phyloP scores from a whole-genome alignment of 2,329 filamentous ascomycete species.

The Colletotrichum orchidophilum region DNA sequence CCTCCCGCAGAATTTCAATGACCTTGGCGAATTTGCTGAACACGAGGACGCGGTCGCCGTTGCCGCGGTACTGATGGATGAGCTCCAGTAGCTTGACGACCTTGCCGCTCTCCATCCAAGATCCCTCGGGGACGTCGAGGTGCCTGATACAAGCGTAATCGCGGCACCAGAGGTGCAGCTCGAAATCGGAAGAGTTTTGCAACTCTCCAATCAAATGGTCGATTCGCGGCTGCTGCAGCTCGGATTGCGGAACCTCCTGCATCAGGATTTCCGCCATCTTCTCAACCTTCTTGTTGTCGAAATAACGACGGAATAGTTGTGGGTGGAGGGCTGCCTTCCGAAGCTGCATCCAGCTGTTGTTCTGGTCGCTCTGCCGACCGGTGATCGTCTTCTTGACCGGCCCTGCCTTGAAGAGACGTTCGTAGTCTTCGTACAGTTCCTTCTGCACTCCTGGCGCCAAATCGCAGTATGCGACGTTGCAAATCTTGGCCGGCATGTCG shows the following conservation, averaged over 20 bases:
- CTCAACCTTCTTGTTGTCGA: conserved; percentile 76
- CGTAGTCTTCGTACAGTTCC: conserved; percentile 74
- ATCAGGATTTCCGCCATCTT: conserved; percentile 83
- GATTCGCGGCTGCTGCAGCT: conserved; percentile 61
- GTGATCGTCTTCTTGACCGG: conserved; percentile 62
- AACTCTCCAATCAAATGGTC: conserved; percentile 65
- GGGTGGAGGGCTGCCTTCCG: conserved; percentile 94
- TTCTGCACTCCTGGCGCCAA: conserved; percentile 75
- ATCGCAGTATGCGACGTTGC: conserved; percentile 81
- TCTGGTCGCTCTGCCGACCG: conserved; percentile 62
- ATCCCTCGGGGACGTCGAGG: conserved; percentile 63
- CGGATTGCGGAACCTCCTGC: conserved; percentile 68
- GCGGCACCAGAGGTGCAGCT: conserved; percentile 72
- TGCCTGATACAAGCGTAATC: conserved; percentile 64
- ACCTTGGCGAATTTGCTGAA: conserved; percentile 95
- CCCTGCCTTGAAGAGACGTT: conserved; percentile 71
- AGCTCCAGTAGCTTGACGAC: conserved; percentile 83
- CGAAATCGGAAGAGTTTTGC: conserved; percentile 69
- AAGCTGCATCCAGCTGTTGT: conserved; percentile 87
- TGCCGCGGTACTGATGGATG: conserved; percentile 75
- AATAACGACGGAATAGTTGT: conserved; percentile 84
- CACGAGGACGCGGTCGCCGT: conserved; percentile 87
- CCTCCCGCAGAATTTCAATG: conserved; percentile 88
- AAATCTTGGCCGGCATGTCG: conserved; percentile 83
- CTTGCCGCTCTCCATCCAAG: conserved; percentile 78